phyloP scores from a whole-genome alignment of 2,329 filamentous ascomycete species.

The Penicillium crustosum region DNA sequence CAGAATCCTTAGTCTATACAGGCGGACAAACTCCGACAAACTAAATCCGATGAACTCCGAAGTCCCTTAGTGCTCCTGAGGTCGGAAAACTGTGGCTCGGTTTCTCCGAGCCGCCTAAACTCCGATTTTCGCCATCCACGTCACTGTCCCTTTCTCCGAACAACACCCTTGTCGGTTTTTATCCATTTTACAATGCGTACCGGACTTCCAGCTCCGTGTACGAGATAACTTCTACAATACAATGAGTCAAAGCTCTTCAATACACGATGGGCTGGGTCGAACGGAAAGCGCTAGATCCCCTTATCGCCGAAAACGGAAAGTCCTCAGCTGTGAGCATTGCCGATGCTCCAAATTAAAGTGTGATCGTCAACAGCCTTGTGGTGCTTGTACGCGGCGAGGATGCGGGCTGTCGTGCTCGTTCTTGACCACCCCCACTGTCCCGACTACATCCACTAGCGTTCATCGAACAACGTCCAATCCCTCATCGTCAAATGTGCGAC shows the following conservation, averaged over 20 bases:
- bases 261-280: neutral
- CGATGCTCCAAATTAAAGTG: neutral
- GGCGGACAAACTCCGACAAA: neutral
- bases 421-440: neutral
- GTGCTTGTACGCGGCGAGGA: neutral
- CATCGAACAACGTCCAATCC: neutral
- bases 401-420: neutral
- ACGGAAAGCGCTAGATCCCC: neutral
- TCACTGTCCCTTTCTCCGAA: neutral
- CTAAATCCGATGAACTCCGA: neutral
- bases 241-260: neutral
- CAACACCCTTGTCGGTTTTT: neutral
- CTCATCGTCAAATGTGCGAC: neutral
- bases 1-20: neutral
- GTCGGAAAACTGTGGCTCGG: neutral
- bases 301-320: neutral
- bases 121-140: neutral
- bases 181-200: neutral
- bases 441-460: neutral
- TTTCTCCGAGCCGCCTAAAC: neutral
- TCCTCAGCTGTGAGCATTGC: neutral
- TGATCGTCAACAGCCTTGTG: neutral
- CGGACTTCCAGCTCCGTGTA: neutral
- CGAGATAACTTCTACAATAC: neutral
- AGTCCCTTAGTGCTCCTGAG: neutral